These are phyloP conservation scores for Pyrenochaeta sp. DNA, from an alignment of 2,329 filamentous ascomycete species.

Conservation along the genomic window DNA sequence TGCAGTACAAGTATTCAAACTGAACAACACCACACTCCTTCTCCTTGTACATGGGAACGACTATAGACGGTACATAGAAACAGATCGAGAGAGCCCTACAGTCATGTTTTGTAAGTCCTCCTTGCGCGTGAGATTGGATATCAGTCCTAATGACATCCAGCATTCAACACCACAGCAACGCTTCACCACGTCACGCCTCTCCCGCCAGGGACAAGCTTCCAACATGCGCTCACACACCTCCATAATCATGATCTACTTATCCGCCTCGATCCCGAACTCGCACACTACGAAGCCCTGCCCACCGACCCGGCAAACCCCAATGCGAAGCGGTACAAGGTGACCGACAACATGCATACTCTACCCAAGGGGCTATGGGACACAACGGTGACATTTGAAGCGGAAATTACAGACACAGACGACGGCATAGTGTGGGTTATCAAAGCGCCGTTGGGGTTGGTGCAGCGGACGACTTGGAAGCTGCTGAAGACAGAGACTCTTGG, in stretches of 20 bases:
- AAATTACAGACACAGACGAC: conserved; percentile 45
- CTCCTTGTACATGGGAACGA: background rate
- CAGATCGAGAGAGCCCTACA: background rate
- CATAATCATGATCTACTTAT: conserved; percentile 50
- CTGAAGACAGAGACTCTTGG: conserved; percentile 28
- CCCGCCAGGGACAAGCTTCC: conserved; percentile 31
- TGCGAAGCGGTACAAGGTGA: conserved; percentile 48
- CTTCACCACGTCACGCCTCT: conserved; percentile 47
- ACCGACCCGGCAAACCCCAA: conserved; percentile 21
- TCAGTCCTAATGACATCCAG: conserved; percentile 23
- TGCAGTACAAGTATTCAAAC: background rate
- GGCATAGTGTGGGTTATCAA: conserved; percentile 47
- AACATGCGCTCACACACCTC: conserved; percentile 29
- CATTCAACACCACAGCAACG: conserved; percentile 41
- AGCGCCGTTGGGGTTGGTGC: conserved; percentile 45
- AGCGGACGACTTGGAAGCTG: conserved; percentile 43
- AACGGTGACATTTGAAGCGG: conserved; percentile 44
- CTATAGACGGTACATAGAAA: background rate
- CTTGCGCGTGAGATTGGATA: background rate
- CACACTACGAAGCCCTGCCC: conserved; percentile 40
- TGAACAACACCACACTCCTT: background rate
- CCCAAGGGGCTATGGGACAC: conserved; percentile 48
- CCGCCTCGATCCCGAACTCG: conserved; percentile 47
- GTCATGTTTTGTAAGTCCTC: conserved; percentile 41
- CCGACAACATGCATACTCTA: conserved; percentile 48